A percentile compares a stretch with the other conserved stretches of the same genome.
Conservation (phyloP, 2,329 filamentous ascomycete genomes). For the Colletotrichum sp. region DNA sequence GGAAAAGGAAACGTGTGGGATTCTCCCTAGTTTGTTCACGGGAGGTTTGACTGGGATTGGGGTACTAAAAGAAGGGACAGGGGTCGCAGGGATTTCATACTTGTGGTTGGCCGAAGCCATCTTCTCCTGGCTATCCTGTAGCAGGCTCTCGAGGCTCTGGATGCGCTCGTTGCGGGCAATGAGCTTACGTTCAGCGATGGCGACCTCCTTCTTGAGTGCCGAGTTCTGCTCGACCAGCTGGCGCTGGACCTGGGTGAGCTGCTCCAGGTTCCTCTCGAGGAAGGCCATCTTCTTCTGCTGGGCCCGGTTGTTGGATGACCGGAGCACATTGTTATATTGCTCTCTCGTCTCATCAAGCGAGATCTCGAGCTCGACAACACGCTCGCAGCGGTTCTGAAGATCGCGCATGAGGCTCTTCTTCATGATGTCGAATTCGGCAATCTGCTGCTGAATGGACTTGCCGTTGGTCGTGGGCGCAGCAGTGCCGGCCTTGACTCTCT, state of each 20-base stretch:
- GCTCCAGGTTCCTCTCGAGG: conserved; percentile 95
- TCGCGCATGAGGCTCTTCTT: conserved; percentile 99
- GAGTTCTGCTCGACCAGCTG: conserved; percentile 98
- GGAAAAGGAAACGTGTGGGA: background rate
- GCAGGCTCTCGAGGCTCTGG: conserved; percentile 85
- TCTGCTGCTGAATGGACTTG: conserved; percentile 96
- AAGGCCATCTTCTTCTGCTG: conserved; percentile 99
- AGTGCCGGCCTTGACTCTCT: conserved; percentile 68
- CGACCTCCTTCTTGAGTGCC: conserved; percentile 97
- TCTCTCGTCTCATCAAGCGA: conserved; percentile 96
- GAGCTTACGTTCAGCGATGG: conserved; percentile 96
- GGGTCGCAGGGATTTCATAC: conserved; percentile 49
- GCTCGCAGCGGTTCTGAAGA: conserved; percentile 96
- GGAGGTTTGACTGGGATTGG: background rate
- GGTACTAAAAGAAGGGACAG: background rate
- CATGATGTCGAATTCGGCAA: conserved; percentile 98
- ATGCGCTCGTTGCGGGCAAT: conserved; percentile 97
- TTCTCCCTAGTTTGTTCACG: background rate
- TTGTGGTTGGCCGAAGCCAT: conserved; percentile 95
- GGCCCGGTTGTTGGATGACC: conserved; percentile 95
- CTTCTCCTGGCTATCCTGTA: conserved; percentile 98
- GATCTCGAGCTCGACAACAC: conserved; percentile 97
- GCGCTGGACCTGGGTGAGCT: conserved; percentile 94
- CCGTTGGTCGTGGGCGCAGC: conserved; percentile 71
- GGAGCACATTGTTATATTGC: conserved; percentile 98